Conservation (phyloP, 2,329 filamentous ascomycete genomes). For the Pestalotiopsis sp. region DNA sequence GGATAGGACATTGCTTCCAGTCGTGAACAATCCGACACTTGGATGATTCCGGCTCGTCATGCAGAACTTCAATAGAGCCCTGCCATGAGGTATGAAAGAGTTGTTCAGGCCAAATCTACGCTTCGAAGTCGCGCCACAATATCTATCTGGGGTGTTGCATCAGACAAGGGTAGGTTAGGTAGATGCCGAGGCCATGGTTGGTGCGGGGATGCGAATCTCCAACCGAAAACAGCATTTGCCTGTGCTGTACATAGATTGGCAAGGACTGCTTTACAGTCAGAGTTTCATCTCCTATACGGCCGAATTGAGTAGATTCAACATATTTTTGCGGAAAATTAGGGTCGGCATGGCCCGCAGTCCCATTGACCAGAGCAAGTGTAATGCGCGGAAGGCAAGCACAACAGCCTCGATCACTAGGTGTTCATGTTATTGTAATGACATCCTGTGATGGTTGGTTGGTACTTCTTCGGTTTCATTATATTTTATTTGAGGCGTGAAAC, state of each 20-base stretch:
- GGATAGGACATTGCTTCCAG: neutral
- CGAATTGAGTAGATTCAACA: too few species aligned
- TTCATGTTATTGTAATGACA: too few species aligned
- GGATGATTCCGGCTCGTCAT: neutral
- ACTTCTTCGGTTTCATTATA: too few species aligned
- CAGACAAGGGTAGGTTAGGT: neutral
- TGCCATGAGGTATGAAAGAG: neutral
- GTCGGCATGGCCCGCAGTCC: too few species aligned
- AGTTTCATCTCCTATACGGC: neutral
- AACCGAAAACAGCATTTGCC: neutral
- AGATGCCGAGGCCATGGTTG: neutral
- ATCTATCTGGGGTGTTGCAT: neutral
- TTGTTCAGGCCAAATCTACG: neutral
- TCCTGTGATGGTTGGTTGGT: too few species aligned
- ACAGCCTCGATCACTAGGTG: too few species aligned
- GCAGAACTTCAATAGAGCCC: neutral
- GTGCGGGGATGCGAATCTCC: neutral
- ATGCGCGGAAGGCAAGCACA: too few species aligned
- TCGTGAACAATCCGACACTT: neutral
- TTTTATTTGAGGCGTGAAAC: too few species aligned
- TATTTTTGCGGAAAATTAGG: too few species aligned
- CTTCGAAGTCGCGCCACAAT: neutral
- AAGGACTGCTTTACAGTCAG: neutral
- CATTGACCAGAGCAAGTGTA: too few species aligned
- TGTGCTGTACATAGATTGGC: neutral